Percentiles rank a stretch among this genome's conserved stretches.
These are phyloP conservation scores for Pelargonium myrrhifolium DNA, from an alignment of 441 rosid genomes.

Conservation along the genomic window DNA sequence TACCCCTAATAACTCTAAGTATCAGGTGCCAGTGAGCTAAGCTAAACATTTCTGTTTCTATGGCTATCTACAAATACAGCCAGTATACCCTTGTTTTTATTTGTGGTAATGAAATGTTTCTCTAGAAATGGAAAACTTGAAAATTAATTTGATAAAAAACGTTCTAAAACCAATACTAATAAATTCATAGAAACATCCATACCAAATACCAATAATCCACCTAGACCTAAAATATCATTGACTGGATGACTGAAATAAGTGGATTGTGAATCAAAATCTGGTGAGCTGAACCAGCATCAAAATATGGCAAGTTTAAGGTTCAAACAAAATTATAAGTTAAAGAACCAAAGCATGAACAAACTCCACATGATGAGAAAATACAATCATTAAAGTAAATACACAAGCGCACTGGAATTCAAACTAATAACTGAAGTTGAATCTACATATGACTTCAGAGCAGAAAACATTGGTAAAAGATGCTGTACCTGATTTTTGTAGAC, in stretches of 20 bases:
- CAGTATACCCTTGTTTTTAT: too few species aligned
- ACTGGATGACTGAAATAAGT: neutral
- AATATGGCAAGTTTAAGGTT: neutral
- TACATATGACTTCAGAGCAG: conserved; percentile 3
- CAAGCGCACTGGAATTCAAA: conserved; percentile 6
- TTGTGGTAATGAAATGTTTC: too few species aligned
- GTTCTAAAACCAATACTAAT: neutral
- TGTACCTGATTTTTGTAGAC: conserved; percentile 83
- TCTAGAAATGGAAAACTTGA: neutral
- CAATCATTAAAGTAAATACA: neutral
- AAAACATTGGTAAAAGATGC: conserved; percentile 11
- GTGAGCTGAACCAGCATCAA: neutral
- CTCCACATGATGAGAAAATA: neutral
- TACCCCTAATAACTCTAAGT: too few species aligned
- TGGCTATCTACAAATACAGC: too few species aligned
- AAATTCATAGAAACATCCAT: neutral
- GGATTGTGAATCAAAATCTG: neutral
- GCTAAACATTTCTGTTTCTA: too few species aligned
- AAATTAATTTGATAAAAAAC: neutral
- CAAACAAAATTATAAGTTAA: neutral
- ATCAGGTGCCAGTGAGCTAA: too few species aligned
- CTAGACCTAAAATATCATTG: neutral
- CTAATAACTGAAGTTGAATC: conserved; percentile 13
- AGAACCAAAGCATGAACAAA: neutral
- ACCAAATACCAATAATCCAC: neutral